A percentile compares a stretch with the other conserved stretches of the same genome.
Evolutionary conservation across 768 basidiomycete genomes (phyloP).

Genomic region (Pisolithus orientalis): DNA sequence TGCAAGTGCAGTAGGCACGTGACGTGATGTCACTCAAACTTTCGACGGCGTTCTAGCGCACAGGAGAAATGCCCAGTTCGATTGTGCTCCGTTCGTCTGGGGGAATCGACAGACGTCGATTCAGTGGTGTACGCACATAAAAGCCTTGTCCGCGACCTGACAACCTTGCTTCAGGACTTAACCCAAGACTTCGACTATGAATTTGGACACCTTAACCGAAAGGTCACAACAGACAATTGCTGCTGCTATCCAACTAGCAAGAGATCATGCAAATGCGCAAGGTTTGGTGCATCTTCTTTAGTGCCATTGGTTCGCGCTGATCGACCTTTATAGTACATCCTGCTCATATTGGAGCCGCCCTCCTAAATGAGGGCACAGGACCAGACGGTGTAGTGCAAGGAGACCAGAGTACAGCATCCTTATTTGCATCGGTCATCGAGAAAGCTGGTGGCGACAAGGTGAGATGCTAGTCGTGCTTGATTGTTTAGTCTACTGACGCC

Average conservation of each 20-base stretch:
- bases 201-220: slow-evolving; percentile 76
- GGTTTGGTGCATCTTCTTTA: slow-evolving; percentile 33
- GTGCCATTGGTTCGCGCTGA: background rate
- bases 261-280: slow-evolving; percentile 79
- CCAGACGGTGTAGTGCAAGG: slow-evolving; percentile 30
- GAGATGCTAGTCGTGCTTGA: slow-evolving; percentile 4
- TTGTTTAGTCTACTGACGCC: background rate
- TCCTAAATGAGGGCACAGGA: slow-evolving; percentile 62
- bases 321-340: slow-evolving; percentile 55
- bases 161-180: background rate
- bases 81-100: too few species aligned
- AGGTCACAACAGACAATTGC: slow-evolving; percentile 67
- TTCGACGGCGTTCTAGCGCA: too few species aligned
- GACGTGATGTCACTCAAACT: too few species aligned
- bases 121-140: background rate
- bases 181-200: slow-evolving; percentile 20
- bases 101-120: too few species aligned
- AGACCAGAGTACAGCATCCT: slow-evolving; percentile 33
- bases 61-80: too few species aligned
- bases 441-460: slow-evolving; percentile 84
- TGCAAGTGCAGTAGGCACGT: background rate
- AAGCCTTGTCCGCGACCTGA: background rate
- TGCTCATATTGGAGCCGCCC: slow-evolving; percentile 72
- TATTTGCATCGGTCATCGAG: slow-evolving; percentile 74
- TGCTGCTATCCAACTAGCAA: slow-evolving; percentile 73